Evolutionary conservation across 441 rosid genomes (phyloP), one percentile per base, ranked within the genome.

Genomic region (Euphorbia corollata): DNA sequence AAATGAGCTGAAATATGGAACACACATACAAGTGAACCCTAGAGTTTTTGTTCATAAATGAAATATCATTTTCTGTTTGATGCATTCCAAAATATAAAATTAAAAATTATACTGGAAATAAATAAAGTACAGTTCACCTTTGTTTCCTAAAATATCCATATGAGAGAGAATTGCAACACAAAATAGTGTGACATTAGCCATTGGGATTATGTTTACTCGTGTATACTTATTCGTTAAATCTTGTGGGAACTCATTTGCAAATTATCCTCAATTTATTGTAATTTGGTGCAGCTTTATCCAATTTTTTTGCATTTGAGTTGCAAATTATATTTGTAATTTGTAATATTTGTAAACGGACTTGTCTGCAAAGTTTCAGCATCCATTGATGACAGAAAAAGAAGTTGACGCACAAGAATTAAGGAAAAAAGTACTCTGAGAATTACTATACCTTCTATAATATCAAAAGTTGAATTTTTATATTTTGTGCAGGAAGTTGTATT

Each of bases 401-500:
- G 54, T n/a, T 50, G 0, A 15, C 2, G 20, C 20, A 53, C 27
- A 53, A 53, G 11, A 53, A 19, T 19, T 8, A 53, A 19, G 20
- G 27, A 20, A 53, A 53, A 19, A 53, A 53, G 1, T 6, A 19
- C 20, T 11, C 15, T 13, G 63, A 16, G n/a, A 20, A 1, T 54
- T 12, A 67, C 61, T 22, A 15, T 65, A 27, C 60, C 53, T 27
- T 27, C 4, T 27, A 27, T 4, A 27, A 27, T 27, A 36, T 45
- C 41, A 57, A 71, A 60, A 45, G 11, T 59, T 54, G 47, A 53
- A 38, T 36, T 68, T 70, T 74, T 27, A 57, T 24, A 39, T 70
- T 68, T 73, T 70, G 74, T 72, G 77, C 67, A 83, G 89, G 85
- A 73, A 69, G 71, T 70, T 77, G 57, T 67, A 53, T 74, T 68